Base-by-base conservation (phyloP, 2,329 filamentous ascomycete species). In the Beauveria australis region DNA sequence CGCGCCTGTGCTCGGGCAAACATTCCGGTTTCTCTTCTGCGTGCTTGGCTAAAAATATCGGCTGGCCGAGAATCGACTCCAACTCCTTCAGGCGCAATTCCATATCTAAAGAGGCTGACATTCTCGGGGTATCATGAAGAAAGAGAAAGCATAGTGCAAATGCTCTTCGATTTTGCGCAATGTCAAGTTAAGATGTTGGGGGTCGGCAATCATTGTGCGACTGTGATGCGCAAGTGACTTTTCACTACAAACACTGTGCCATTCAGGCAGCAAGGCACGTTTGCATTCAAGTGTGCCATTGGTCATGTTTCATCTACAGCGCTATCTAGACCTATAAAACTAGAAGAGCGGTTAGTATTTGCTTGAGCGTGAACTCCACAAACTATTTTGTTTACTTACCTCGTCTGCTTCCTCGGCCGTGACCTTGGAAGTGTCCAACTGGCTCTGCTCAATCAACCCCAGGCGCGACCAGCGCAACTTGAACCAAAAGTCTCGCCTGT, bases 401-500 rank as follows among this genome's bases (percentile, higher is more conserved):
- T 85, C 79, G 57, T 79, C 82, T n/a, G 89, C 91, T 67, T 92
- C 88, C 49, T 89, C 85, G 56, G 84, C 81, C 0, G 81, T 83
- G 5, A 92, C 84, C 33, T 83, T 78, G 1, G 89, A 92, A 19
- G 79, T 76, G 48, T 89, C 84, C 2, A 81, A 83, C 67, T 84
- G 77, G 53, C 75, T 79, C 57, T 79, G 77, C 64, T 89, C 85
- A 67, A 97, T 86, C 69, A 96, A 76, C 0, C 92, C 90, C 60
- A 96, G 75, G 66, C 79, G 84, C 47, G 80, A 83, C 62, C 78
- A 82, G 66, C 87, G 81, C 26, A 96, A 75, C 66, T 82, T 78
- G 76, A 84, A 89, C 92, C 92, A 97, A 75, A 97, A 86, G 68
- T 95, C 91, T 64, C 82, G 82, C 59, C 91, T 79, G 67, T 95